Base-by-base conservation (phyloP, 2,329 filamentous ascomycete genomes). In the Calonectria multiphialidica region DNA sequence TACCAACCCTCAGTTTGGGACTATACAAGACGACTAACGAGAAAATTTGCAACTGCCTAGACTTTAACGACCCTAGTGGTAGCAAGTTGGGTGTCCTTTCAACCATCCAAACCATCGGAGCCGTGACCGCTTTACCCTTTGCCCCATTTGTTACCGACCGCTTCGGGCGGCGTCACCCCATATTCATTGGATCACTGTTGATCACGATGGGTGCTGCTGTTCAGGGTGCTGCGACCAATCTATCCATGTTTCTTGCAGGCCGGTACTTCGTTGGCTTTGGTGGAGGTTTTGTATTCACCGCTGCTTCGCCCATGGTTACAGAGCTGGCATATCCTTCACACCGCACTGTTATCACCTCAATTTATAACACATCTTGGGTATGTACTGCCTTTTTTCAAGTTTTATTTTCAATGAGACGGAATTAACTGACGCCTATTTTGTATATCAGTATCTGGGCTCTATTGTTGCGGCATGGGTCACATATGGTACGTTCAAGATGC, bases 181-280 rank as follows among this genome's bases (percentile, higher is more conserved):
- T 84, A n/a, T 80, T 79, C 3, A 72, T 79, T 0, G 82, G 82
- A 0, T 80, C 77, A n/a, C 69, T 80, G 0, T 81, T 84, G 15
- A 82, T 82, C 76, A 80, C 82, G 33, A 49, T 76, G 3, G 82
- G 82, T 13, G 81, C 79, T 0, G 74, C 82, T n/a, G 33, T 85
- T 0, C 83, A 84, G 64, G 79, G n/a, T n/a, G n/a, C 80, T 10
- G 78, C 78, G 44, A 78, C 79, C 30, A 66, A 70, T 28, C 80
- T 82, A 71, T 88, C 81, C 62, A 90, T 90, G 88, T 91, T 90
- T 76, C 84, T 90, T 44, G 82, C 88, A 7, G 85, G 87, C 25
- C 85, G 89, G 68, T 87, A 89, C 68, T 79, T 90, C 15, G 83
- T 91, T 12, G 89, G 89, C 2, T 88, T 90, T 33, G 89, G 89